Evolutionary conservation across 2,329 filamentous ascomycete genomes (phyloP).

Genomic region (Daldinia sp.): DNA sequence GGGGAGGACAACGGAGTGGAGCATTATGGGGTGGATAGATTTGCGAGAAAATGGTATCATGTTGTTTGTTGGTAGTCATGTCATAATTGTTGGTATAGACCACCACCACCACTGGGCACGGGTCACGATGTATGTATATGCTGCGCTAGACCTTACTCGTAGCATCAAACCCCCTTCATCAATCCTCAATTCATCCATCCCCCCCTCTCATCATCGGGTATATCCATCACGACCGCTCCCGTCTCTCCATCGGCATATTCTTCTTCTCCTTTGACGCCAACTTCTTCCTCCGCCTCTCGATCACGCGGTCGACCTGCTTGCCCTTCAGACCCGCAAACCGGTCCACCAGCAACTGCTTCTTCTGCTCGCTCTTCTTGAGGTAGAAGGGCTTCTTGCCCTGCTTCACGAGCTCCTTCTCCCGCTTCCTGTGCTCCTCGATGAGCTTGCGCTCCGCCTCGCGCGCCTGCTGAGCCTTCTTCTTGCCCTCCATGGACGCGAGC

Average conservation of each 20-base stretch:
- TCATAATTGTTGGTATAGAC: constrained; percentile 8
- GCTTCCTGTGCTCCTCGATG: constrained; percentile 72
- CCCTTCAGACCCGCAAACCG: constrained; percentile 85
- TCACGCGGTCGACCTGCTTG: constrained; percentile 81
- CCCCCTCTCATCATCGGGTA: constrained; percentile 25
- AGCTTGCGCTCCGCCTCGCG: constrained; percentile 62
- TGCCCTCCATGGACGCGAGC: constrained; percentile 80
- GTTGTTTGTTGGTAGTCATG: constrained; percentile 5
- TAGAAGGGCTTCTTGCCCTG: constrained; percentile 94
- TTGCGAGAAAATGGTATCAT: constrained; percentile 28
- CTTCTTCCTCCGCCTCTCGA: constrained; percentile 92
- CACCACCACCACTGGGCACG: background rate
- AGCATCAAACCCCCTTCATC: background rate
- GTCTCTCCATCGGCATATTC: constrained; percentile 68
- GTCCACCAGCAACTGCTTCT: constrained; percentile 82
- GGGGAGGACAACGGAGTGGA: constrained; percentile 14
- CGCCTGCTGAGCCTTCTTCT: constrained; percentile 72
- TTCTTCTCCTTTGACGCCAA: constrained; percentile 84
- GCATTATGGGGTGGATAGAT: constrained; percentile 18
- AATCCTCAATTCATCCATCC: too few species aligned
- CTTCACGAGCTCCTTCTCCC: constrained; percentile 84
- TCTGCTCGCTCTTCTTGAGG: constrained; percentile 90
- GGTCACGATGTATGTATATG: background rate
- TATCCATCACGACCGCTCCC: constrained; percentile 36
- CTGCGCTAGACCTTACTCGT: background rate